phyloP scores from a whole-genome alignment of 2,329 filamentous ascomycete species.

The Berkeleyomyces rouxiae region DNA sequence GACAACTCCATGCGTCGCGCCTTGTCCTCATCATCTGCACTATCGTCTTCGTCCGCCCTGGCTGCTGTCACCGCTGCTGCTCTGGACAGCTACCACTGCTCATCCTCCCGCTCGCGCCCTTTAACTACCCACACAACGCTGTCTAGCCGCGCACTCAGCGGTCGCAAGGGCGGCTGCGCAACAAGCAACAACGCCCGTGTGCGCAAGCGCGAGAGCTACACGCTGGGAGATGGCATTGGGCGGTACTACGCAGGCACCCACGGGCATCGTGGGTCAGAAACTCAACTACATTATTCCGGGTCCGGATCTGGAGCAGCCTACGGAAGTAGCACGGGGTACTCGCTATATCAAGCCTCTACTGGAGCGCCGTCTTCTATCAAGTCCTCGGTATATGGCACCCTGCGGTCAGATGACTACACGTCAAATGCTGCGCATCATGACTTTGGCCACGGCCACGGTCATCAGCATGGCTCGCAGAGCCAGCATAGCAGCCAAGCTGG shows the following conservation, averaged over 20 bases:
- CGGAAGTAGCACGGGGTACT: not conserved
- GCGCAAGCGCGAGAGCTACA: conserved; percentile 8
- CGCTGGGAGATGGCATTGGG: not conserved
- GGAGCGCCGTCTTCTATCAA: not conserved
- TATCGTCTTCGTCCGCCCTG: not conserved
- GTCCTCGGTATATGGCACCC: not conserved
- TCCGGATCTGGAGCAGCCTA: conserved; percentile 8
- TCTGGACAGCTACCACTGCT: not conserved
- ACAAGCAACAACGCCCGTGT: conserved; percentile 17
- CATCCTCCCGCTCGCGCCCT: not conserved
- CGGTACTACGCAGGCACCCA: conserved; percentile 7
- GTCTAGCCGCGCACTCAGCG: conserved; percentile 20
- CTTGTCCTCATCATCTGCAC: conserved; percentile 3
- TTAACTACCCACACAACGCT: not conserved
- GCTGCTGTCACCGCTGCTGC: not conserved
- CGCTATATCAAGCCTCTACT: not conserved
- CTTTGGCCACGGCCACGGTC: not conserved
- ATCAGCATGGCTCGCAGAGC: not conserved
- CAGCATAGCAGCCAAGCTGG: not conserved
- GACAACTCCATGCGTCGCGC: conserved; percentile 20
- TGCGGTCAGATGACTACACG: not conserved
- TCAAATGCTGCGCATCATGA: not conserved
- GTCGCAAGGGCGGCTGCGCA: conserved; percentile 22
- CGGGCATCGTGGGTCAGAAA: not conserved
- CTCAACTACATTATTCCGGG: conserved; percentile 2